These are phyloP conservation scores for Volvox carteri DNA, from an alignment of 163 green algal genomes.

Conservation along the genomic window DNA sequence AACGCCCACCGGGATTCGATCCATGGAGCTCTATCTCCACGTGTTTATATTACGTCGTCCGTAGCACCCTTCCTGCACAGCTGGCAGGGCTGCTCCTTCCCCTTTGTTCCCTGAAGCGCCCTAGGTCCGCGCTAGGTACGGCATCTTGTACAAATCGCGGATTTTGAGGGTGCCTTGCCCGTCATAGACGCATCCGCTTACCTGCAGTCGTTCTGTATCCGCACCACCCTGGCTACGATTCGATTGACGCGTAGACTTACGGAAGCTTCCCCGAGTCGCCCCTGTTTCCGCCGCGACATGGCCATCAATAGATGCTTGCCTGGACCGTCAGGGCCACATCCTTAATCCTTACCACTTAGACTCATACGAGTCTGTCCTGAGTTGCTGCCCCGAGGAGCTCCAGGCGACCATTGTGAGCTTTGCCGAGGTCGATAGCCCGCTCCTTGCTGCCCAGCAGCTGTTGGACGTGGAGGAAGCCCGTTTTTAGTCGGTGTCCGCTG, in stretches of 20 bases:
- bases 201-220: conserved; percentile 47
- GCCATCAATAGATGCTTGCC: not conserved
- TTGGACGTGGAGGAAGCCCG: conserved; percentile 24
- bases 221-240: conserved; percentile 37
- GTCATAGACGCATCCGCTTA: too few relatives aligned
- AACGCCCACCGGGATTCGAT: too few relatives aligned
- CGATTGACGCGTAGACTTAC: conserved; percentile 41
- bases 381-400: conserved; percentile 12
- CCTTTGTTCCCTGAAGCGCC: too few relatives aligned
- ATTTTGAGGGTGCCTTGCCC: too few relatives aligned
- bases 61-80: too few relatives aligned
- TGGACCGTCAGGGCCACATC: not conserved
- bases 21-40: too few relatives aligned
- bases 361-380: conserved; percentile 1
- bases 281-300: conserved; percentile 7
- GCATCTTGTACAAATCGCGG: too few relatives aligned
- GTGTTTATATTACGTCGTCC: too few relatives aligned
- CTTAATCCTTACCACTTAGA: not conserved
- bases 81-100: too few relatives aligned
- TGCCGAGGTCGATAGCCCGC: conserved; percentile 36
- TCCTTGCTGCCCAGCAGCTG: not conserved
- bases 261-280: conserved; percentile 18
- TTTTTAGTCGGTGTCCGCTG: conserved; percentile 7
- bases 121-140: too few relatives aligned
- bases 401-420: conserved; percentile 35